Evolutionary conservation across 2,329 filamentous ascomycete species (phyloP).

Genomic region (Lomentospora prolificans): DNA sequence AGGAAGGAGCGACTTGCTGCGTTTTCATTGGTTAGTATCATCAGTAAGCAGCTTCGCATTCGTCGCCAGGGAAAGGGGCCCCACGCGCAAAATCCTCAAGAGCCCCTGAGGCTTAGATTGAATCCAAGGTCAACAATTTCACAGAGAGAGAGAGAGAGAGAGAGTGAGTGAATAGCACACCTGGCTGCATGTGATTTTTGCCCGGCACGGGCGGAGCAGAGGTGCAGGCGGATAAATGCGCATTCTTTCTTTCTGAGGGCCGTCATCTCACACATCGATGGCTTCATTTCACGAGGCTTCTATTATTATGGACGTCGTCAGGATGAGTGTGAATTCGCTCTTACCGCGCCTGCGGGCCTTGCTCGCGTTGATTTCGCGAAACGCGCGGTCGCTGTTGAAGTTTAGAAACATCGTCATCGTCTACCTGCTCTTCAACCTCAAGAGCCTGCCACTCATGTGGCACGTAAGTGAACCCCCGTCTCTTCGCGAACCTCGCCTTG

Average conservation of each 20-base stretch:
- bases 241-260: too few species aligned
- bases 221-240: too few species aligned
- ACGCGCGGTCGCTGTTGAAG: not conserved
- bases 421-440: not conserved
- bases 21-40: too few species aligned
- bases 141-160: too few species aligned
- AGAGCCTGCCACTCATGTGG: not conserved
- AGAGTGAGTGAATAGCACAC: not conserved
- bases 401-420: not conserved
- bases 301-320: not conserved
- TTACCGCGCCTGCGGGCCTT: not conserved
- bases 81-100: too few species aligned
- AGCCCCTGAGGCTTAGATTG: too few species aligned
- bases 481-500: not conserved
- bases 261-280: not conserved
- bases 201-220: not conserved
- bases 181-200: not conserved
- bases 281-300: not conserved
- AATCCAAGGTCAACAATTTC: too few species aligned
- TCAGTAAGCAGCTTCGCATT: too few species aligned
- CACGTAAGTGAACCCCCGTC: not conserved
- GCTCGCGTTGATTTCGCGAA: not conserved
- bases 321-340: not conserved
- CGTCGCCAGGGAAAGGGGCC: too few species aligned
- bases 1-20: too few species aligned